Percentiles rank a stretch among this genome's conserved stretches.
phyloP scores from a whole-genome alignment of 169 alveolate species.

The Cryptosporidium canis region DNA sequence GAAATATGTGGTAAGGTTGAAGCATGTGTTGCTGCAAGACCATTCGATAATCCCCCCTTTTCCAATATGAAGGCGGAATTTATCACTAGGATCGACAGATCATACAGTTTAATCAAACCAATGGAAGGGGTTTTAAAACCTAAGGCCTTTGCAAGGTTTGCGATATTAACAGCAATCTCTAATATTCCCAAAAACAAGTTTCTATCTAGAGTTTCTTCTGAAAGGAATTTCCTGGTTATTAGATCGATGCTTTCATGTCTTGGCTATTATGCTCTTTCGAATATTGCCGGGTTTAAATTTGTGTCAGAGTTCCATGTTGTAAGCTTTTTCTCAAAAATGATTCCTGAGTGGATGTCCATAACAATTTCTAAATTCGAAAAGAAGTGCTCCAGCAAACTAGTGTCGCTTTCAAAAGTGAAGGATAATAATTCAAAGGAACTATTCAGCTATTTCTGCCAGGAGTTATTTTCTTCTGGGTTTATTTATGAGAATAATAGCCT shows the following conservation, averaged over 20 bases:
- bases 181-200: not conserved
- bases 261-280: conserved; percentile 9
- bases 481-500: not conserved
- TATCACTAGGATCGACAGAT: not conserved
- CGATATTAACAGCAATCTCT: not conserved
- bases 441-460: not conserved
- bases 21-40: not conserved
- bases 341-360: not conserved
- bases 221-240: not conserved
- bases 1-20: conserved; percentile 9
- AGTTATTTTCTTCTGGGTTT: not conserved
- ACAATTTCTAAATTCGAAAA: not conserved
- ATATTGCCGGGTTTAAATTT: not conserved
- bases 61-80: not conserved
- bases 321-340: not conserved
- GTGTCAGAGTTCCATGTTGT: not conserved
- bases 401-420: not conserved
- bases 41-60: not conserved
- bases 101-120: not conserved
- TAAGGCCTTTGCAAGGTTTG: conserved; percentile 14
- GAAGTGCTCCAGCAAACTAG: not conserved
- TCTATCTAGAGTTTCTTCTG: not conserved
- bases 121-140: not conserved
- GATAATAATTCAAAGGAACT: not conserved
- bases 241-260: not conserved